Evolutionary conservation across 2,329 filamentous ascomycete species (phyloP), one percentile per base, ranked within the genome.

Genomic region (Xylaria sp.): DNA sequence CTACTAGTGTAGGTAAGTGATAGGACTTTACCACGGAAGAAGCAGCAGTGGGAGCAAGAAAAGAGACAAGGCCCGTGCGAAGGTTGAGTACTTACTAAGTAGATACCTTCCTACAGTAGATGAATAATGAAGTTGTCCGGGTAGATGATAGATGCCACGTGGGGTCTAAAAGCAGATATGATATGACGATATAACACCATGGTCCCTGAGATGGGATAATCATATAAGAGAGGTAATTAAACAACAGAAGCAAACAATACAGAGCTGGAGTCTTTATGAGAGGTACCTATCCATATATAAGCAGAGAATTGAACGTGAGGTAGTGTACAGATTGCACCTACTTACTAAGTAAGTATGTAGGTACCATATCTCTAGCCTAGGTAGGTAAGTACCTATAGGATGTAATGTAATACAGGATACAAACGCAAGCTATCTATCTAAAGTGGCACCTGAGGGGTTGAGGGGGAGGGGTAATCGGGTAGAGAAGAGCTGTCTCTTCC

Each of bases 131-230:
- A 54, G 27, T 35, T 50, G 44, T 35, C 37, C n/a, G 62, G 55
- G 25, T 16, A 16, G 12, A 18, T 51, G 54, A 44, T 51, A 21
- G 53, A 54, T 67, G 60, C 74, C 75, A 75, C 73, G 72, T 75
- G 75, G 74, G 71, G 72, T 74, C 73, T 75, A 72, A 73, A 73
- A 68, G 55, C 70, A 67, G 69, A 63, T 35, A 59, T 40, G 44
- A 64, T 66, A 60, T 37, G 55, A 29, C 23, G 44, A 64, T 66
- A 60, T 37, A 37, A 29, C 23, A 62, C 2, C 3, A 63, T 9
- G 12, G 18, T 47, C 37, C 5, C 27, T n/a, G 9, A 37, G 16
- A 6, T 37, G 37, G 12, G 12, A 27, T 27, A 35, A 48, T 32
- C 21, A 48, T 40, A 53, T 55, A 42, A 29, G 21, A 25, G 27